Evolutionary conservation across 2,329 filamentous ascomycete genomes (phyloP), one percentile per base, ranked within the genome.

Genomic region (Colletotrichum graminicola): DNA sequence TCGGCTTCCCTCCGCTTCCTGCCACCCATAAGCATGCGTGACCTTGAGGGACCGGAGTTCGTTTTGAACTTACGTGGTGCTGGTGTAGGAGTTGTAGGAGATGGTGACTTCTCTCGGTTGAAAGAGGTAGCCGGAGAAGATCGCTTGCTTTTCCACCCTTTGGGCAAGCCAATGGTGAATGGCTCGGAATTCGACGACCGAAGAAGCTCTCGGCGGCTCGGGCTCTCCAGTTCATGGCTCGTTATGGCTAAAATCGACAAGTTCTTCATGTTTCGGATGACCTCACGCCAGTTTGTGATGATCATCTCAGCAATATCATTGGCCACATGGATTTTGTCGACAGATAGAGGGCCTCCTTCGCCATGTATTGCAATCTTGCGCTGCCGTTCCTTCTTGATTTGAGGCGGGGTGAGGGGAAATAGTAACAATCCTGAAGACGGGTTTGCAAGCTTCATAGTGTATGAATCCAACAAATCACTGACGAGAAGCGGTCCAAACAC

Each of bases 401-500:
- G 85, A 7, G 83, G 83, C 6, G 86, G 81, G 5, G 83, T 82
- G 6, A 82, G 67, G 3, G 84, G 83, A 6, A 85, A 77, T n/a
- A 86, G 67, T 4, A 84, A 74, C 21, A 86, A 75, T 0, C 85
- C 86, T 3, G 81, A 76, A 4, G 78, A 76, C 2, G 83, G 82
- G n/a, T 81, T 77, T 3, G 81, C 82, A n/a, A 84, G 56, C 64
- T 82, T 85, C 80, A 84, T 84, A 26, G 79, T 82, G 74, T 88
- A 90, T 21, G 82, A 79, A 23, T 86, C 83, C 39, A 91, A 79
- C 21, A 89, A 77, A 54, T 91, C 86, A 2, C 90, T 88, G 3
- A 92, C 77, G 6, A 93, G 80, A 0, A 93, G 81, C 1, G 91
- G 90, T 0, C 90, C 91, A 77, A 93, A 92, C 1, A 92, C 82